Evolutionary conservation across 805 yeast genomes (phyloP), one percentile per base, ranked within the genome.

Genomic region (Metschnikowia sp.): DNA sequence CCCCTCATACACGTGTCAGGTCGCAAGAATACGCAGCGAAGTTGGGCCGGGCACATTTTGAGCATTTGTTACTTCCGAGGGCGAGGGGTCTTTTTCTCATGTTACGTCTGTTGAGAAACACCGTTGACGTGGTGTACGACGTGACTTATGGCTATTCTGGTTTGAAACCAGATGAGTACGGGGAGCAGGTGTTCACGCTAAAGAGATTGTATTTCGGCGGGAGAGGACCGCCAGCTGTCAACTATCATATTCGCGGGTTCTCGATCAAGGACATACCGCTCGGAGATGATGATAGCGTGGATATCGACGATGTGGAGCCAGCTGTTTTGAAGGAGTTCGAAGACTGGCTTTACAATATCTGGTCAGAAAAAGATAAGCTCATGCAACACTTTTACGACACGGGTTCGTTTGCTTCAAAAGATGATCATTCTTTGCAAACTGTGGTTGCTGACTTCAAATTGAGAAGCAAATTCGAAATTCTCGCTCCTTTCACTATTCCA

Each of bases 141-240:
- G 66, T 88, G 32, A 88, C 99, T 0, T 75, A 88, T 36, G 97
- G 84, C 0, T 94, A 90, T 65, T 75, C 84, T 5, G 96, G 90
- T 10, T 81, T 88, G 40, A 66, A 62, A 35, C 65, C 78, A 1
- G 72, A 73, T 6, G 83, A 82, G 50, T 85, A 77, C 60, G 96
- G 96, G 2, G 97, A 94, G 63, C 84, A 83, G 54, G 74, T 76
- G 32, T 94, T 78, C 64, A 80, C 89, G 1, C 70, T 94, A 45
- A 72, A 75, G 45, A 72, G 76, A 30, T 78, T 84, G 35, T 89
- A 83, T 59, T 59, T 89, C 8, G 68, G 73, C 42, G 96, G 97
- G 1, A 69, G 75, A 46, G 86, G 88, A 26, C 97, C 99, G 0
- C 67, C 73, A 38, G 53, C 68, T 7, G 82, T 90, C 8, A 80